Evolutionary conservation across 2,329 filamentous ascomycete species (phyloP).

Genomic region (Claviceps humidiphila): DNA sequence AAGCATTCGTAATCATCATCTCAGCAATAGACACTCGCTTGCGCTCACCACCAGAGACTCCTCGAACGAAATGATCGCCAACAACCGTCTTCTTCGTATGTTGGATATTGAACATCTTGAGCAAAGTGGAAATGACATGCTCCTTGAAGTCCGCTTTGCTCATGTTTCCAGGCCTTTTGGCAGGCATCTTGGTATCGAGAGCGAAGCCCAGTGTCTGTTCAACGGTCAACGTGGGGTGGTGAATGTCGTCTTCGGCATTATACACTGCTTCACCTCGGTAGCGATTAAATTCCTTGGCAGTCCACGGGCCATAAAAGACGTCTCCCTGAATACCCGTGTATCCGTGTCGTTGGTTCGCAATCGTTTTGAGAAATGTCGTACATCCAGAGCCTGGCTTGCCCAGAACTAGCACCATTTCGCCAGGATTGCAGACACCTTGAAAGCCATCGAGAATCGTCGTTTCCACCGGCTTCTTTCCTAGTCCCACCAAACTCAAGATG

Average conservation of each 20-base stretch:
- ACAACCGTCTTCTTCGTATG: conserved; percentile 78
- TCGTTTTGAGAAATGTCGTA: conserved; percentile 55
- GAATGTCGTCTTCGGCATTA: conserved; percentile 67
- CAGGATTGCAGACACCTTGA: conserved; percentile 57
- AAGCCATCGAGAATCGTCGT: conserved; percentile 63
- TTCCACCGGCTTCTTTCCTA: conserved; percentile 55
- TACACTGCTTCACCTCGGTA: conserved; percentile 78
- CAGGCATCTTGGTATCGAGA: conserved; percentile 70
- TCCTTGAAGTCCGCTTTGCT: conserved; percentile 64
- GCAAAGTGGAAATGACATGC: conserved; percentile 56
- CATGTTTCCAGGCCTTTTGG: conserved; percentile 63
- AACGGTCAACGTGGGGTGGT: conserved; percentile 75
- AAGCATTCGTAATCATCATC: conserved; percentile 64
- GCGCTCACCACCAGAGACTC: conserved; percentile 66
- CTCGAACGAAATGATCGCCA: conserved; percentile 68
- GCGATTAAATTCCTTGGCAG: conserved; percentile 54
- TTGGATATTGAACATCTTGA: conserved; percentile 91
- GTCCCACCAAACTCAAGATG: conserved; percentile 46
- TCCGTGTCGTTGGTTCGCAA: conserved; percentile 50
- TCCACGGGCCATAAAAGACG: conserved; percentile 64
- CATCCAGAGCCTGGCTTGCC: conserved; percentile 64
- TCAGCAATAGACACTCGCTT: conserved; percentile 76
- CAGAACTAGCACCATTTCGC: conserved; percentile 79
- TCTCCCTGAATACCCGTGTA: conserved; percentile 50
- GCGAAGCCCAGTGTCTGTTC: conserved; percentile 80